A percentile compares a stretch with the other conserved stretches of the same genome.
phyloP scores from a whole-genome alignment of 202 grass and related monocot genomes.

The Eragrostis tef region DNA sequence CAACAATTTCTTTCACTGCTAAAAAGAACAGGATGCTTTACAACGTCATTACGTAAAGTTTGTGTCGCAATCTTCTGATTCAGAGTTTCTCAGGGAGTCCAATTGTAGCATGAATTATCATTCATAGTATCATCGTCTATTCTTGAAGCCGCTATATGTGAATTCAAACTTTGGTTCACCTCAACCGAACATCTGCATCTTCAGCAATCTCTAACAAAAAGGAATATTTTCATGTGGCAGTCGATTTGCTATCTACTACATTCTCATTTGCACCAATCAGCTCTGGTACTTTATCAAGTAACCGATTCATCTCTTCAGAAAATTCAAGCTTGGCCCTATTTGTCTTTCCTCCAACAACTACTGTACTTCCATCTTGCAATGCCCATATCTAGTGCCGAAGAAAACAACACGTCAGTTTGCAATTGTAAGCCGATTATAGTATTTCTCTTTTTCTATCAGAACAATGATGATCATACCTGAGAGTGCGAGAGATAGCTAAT shows the following conservation, averaged over 20 bases:
- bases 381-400: slow-evolving; percentile 75
- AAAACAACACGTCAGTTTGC: not conserved
- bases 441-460: not conserved
- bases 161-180: slow-evolving; percentile 21
- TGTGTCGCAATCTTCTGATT: not conserved
- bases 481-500: slow-evolving; percentile 93
- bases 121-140: not conserved
- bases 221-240: slow-evolving; percentile 33
- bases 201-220: slow-evolving; percentile 23
- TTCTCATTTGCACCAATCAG: slow-evolving; percentile 50
- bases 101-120: not conserved
- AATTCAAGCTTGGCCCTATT: slow-evolving; percentile 93
- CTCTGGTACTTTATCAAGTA: slow-evolving; percentile 90
- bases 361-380: slow-evolving; percentile 85
- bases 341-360: slow-evolving; percentile 78
- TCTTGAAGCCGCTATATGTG: not conserved
- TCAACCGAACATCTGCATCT: not conserved
- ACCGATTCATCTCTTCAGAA: slow-evolving; percentile 72
- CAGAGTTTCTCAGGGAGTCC: not conserved
- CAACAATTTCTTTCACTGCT: not conserved
- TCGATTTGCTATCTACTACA: slow-evolving; percentile 44
- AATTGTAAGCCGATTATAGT: not conserved
- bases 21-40: not conserved
- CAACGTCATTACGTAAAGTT: not conserved
- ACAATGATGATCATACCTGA: slow-evolving; percentile 56